Evolutionary conservation across 805 yeast species (phyloP).

Genomic region (Wickerhamiella musiphila): DNA sequence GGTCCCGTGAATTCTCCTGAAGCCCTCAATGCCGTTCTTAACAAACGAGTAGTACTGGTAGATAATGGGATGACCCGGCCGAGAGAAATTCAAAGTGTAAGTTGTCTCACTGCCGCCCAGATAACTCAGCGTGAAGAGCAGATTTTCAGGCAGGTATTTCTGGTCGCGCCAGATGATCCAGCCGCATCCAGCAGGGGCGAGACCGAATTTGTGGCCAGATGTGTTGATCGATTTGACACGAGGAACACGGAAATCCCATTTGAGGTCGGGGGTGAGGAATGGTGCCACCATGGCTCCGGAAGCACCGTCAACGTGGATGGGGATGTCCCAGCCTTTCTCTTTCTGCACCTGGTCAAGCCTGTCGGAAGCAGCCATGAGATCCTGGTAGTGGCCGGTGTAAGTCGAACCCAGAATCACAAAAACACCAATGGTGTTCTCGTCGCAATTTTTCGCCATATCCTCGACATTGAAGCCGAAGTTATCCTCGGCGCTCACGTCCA

Average conservation of each 20-base stretch:
- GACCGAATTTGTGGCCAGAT: conserved; percentile 86
- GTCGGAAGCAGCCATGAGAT: conserved; percentile 42
- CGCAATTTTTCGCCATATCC: conserved; percentile 45
- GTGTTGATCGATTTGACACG: conserved; percentile 76
- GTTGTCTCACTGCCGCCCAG: conserved; percentile 82
- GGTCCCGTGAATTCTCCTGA: conserved; percentile 37
- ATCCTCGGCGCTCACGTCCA: conserved; percentile 43
- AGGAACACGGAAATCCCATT: conserved; percentile 68
- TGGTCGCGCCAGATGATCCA: conserved; percentile 76
- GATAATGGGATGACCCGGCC: conserved; percentile 84
- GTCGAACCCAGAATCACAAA: conserved; percentile 83
- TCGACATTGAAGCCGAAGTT: conserved; percentile 48
- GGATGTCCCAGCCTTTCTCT: conserved; percentile 48
- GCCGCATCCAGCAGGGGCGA: conserved; percentile 81
- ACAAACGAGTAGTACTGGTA: conserved; percentile 75
- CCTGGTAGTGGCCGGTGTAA: conserved; percentile 83
- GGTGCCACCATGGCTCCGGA: conserved; percentile 86
- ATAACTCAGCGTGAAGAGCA: conserved; percentile 64
- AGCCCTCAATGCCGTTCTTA: conserved; percentile 58
- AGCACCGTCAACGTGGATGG: conserved; percentile 90
- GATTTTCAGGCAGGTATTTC: conserved; percentile 44
- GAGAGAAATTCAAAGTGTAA: conserved; percentile 70
- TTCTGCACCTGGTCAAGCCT: conserved; percentile 52
- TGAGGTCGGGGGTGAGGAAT: conserved; percentile 52
- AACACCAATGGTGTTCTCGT: conserved; percentile 85